These are phyloP conservation scores for Lithocarpus polystachyus DNA, from an alignment of 306 rosid genomes.

Conservation along the genomic window DNA sequence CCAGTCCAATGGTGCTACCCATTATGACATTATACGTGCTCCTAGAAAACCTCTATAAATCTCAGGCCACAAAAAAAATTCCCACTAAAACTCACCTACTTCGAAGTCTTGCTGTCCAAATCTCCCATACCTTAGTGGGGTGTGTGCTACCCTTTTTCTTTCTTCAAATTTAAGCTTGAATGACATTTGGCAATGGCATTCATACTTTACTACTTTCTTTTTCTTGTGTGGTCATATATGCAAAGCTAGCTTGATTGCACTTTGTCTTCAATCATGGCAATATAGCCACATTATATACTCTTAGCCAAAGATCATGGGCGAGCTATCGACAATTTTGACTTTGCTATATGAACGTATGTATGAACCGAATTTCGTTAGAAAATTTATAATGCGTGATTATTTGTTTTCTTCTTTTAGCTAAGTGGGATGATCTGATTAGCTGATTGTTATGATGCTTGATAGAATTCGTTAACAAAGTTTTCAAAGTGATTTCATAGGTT, in stretches of 20 bases:
- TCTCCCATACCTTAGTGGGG: conserved; percentile 19
- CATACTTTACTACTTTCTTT: background rate
- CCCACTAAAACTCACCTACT: conserved; percentile 1
- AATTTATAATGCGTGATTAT: background rate
- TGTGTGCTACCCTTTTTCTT: conserved; percentile 1
- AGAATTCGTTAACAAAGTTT: background rate
- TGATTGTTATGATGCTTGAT: background rate
- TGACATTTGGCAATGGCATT: conserved; percentile 34
- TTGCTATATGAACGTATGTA: background rate
- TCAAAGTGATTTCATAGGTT: background rate
- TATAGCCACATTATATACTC: background rate
- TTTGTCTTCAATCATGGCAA: conserved; percentile 24
- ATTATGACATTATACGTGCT: too few species aligned
- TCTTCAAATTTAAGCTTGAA: conserved; percentile 22
- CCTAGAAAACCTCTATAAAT: too few species aligned
- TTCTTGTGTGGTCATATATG: background rate
- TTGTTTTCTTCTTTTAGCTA: background rate
- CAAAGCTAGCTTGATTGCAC: conserved; percentile 21
- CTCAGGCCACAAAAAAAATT: too few species aligned
- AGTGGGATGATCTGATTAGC: background rate
- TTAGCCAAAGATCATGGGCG: background rate
- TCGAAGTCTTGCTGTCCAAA: background rate
- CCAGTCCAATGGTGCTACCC: too few species aligned
- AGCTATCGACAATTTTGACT: background rate
- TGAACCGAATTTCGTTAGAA: background rate